These are phyloP conservation scores for Suillus placidus DNA, from an alignment of 768 basidiomycete species.

Conservation along the genomic window DNA sequence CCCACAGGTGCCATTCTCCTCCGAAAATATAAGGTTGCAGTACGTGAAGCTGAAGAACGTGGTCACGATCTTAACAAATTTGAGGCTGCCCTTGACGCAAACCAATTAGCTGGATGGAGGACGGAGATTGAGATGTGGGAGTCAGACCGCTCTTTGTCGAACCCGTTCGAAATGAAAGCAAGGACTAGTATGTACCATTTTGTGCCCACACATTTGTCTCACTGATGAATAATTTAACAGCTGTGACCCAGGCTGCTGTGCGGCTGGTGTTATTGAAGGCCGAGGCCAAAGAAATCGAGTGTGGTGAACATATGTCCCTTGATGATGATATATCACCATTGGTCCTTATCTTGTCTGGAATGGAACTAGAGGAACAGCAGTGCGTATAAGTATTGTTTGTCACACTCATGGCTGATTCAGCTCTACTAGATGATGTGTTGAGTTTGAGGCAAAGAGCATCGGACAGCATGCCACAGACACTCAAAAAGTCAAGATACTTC, in stretches of 20 bases:
- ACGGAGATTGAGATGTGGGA: no score
- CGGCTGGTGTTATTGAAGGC: constrained; percentile 25
- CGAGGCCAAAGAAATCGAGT: constrained; percentile 19
- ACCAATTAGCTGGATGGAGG: no score
- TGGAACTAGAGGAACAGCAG: constrained; percentile 40
- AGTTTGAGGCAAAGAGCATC: not conserved
- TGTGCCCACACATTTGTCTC: no score
- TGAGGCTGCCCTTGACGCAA: no score
- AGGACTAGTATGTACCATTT: no score
- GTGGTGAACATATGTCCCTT: not conserved
- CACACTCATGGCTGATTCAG: no score
- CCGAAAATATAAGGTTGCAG: no score
- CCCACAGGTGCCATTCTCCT: no score
- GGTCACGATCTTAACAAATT: no score
- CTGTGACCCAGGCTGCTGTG: constrained; percentile 16
- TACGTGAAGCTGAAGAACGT: no score
- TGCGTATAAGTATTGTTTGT: constrained; percentile 22
- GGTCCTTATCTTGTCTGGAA: constrained; percentile 29
- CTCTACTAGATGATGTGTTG: not conserved
- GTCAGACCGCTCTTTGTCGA: no score
- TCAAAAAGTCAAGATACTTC: not conserved
- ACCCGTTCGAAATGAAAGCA: no score
- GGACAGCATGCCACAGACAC: not conserved
- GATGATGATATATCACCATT: constrained; percentile 21
- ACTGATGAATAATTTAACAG: constrained; percentile 11